Base-by-base conservation (phyloP, 2,329 filamentous ascomycete species). In the Ophiostoma australiae region DNA sequence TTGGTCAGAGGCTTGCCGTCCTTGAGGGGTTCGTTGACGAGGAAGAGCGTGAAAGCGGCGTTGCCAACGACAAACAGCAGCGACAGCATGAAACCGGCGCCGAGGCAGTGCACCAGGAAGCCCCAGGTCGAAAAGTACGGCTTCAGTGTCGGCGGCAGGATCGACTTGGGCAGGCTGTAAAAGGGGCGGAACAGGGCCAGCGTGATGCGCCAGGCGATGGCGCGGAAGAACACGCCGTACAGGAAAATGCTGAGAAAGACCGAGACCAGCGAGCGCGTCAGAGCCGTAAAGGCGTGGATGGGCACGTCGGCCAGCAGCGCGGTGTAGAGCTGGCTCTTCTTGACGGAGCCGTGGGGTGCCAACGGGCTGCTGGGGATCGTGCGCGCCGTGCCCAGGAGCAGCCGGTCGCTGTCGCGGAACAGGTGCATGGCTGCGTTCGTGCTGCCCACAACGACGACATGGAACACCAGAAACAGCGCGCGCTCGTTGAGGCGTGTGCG, bases 401-500 rank as follows among this genome's bases (percentile, higher is more conserved):
- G 82, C 55, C 85, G 86, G 78, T 97, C 93, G 73, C 89, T 87
- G 77, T 97, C 93, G 69, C 82, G 82, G 77, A 86, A 88, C 20
- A 97, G 82, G 78, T 97, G 94, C 41, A 86, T 77, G 13, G 85
- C 76, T 1, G 90, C 87, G 78, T 97, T 91, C n/a, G 85, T 80
- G 11, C 91, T 72, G 4, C 91, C 92, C 63, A 95, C 84, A 0
- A 89, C 79, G 3, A 89, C 77, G 74, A 95, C 87, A 76, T 91
- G 89, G 72, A 86, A 87, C 44, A 91, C 89, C 69, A 97, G 83
- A 78, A 93, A 95, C 35, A 98, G 85, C 0, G 93, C 90, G 74
- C 91, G 87, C 82, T 98, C 94, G 78, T 98, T 98, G 72, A 97
- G 81, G 69, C 88, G 85, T 27, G 90, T 85, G 48, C 93, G 86